Evolutionary conservation across 345 rosid species (phyloP).

Genomic region (Trapa incisa): DNA sequence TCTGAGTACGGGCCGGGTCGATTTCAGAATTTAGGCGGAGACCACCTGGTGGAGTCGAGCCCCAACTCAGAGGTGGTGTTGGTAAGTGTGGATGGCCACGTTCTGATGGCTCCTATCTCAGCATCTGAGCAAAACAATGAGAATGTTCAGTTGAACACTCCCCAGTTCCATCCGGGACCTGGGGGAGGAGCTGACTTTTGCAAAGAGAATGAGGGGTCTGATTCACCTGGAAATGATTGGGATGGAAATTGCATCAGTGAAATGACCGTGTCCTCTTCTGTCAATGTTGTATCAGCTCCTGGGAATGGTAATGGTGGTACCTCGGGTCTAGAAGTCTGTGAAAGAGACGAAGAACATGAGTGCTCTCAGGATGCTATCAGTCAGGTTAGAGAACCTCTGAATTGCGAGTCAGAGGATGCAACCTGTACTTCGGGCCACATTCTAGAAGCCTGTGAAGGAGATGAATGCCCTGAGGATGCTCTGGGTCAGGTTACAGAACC

Average conservation of each 20-base stretch:
- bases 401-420: no score
- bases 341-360: constrained; percentile 21
- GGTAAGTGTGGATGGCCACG: constrained; percentile 77
- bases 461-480: constrained; percentile 15
- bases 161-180: constrained; percentile 76
- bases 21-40: constrained; percentile 37
- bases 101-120: constrained; percentile 66
- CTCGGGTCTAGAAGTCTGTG: constrained; percentile 20
- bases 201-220: constrained; percentile 48
- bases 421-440: no score
- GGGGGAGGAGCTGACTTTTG: constrained; percentile 53
- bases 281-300: constrained; percentile 18
- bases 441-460: constrained; percentile 24
- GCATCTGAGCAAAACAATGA: constrained; percentile 50
- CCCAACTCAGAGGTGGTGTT: constrained; percentile 63
- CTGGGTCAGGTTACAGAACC: constrained; percentile 16
- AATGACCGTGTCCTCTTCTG: constrained; percentile 26
- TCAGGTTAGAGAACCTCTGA: constrained; percentile 14
- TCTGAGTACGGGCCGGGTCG: constrained; percentile 47
- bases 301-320: constrained; percentile 15
- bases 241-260: constrained; percentile 30
- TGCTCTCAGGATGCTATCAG: constrained; percentile 16
- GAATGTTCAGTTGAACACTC: constrained; percentile 44
- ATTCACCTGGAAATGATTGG: constrained; percentile 41
- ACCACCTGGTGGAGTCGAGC: constrained; percentile 29